phyloP scores from a whole-genome alignment of 345 rosid species.

The Salix viminalis region DNA sequence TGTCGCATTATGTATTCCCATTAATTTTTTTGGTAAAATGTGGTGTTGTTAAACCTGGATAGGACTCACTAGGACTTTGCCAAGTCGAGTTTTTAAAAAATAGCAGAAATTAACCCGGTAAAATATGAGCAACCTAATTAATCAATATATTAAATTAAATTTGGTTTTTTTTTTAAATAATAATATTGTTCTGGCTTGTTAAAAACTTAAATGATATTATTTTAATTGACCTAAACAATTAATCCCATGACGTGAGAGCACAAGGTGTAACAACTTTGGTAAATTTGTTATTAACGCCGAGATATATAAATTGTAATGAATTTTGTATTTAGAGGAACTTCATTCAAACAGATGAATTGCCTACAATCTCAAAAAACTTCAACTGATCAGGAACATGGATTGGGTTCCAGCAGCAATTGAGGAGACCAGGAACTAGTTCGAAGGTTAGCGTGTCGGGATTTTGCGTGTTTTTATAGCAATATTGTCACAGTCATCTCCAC shows the following conservation, averaged over 20 bases:
- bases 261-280: too few species aligned
- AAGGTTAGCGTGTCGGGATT: constrained; percentile 38
- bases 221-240: too few species aligned
- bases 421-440: constrained; percentile 43
- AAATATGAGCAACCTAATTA: too few species aligned
- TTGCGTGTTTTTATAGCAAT: constrained; percentile 7
- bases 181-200: too few species aligned
- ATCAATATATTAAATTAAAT: too few species aligned
- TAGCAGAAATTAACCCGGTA: too few species aligned
- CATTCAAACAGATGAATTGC: not conserved
- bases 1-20: not conserved
- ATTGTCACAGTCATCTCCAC: constrained; percentile 37
- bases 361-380: not conserved
- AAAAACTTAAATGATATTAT: too few species aligned
- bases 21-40: not conserved
- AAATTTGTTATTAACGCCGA: not conserved
- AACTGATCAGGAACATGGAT: constrained; percentile 16
- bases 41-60: too few species aligned
- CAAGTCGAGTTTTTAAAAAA: too few species aligned
- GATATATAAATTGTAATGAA: not conserved
- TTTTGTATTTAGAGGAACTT: not conserved
- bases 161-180: too few species aligned
- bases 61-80: too few species aligned
- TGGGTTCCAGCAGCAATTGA: constrained; percentile 21
- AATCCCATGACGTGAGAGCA: too few species aligned